Percentiles rank a stretch among this genome's conserved stretches.
phyloP scores from a whole-genome alignment of 2,329 filamentous ascomycete genomes.

The Penicillium sp. region DNA sequence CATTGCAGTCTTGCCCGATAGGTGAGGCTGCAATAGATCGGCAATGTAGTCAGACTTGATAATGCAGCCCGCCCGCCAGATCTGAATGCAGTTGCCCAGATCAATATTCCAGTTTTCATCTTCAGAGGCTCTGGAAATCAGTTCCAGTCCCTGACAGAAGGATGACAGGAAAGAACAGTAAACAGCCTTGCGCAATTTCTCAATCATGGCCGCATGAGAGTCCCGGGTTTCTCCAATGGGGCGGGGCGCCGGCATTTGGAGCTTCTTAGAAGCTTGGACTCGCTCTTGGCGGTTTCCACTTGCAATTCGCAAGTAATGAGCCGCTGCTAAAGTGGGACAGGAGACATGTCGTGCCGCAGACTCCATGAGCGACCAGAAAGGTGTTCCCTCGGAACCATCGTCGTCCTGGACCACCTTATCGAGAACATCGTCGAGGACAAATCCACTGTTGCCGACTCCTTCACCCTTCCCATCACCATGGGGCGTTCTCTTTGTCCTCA shows the following conservation, averaged over 20 bases:
- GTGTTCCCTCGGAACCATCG: constrained; percentile 65
- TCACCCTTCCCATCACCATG: constrained; percentile 36
- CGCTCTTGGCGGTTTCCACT: constrained; percentile 62
- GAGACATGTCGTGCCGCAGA: constrained; percentile 62
- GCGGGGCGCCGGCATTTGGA: constrained; percentile 43
- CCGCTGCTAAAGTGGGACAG: constrained; percentile 61
- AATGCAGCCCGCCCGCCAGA: constrained; percentile 71
- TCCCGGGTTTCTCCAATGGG: constrained; percentile 30
- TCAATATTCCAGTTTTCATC: constrained; percentile 58
- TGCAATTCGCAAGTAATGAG: constrained; percentile 63
- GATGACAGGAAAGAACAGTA: constrained; percentile 62
- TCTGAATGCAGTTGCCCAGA: constrained; percentile 45
- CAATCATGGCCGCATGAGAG: constrained; percentile 47
- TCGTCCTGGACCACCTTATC: constrained; percentile 73
- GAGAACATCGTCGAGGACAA: constrained; percentile 61
- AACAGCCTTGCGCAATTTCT: constrained; percentile 60
- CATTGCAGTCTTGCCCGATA: constrained; percentile 26
- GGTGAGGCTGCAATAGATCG: constrained; percentile 52
- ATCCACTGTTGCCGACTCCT: constrained; percentile 36
- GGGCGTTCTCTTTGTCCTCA: constrained; percentile 50
- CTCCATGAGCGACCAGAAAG: constrained; percentile 65
- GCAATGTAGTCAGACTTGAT: constrained; percentile 67
- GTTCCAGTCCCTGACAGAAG: constrained; percentile 65
- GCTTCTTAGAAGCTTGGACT: constrained; percentile 51
- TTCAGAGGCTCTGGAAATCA: constrained; percentile 60